Percentiles rank a stretch among this genome's conserved stretches.
phyloP scores from a whole-genome alignment of 1,284 basidiomycete genomes.

The Nidula niveotomentosa region DNA sequence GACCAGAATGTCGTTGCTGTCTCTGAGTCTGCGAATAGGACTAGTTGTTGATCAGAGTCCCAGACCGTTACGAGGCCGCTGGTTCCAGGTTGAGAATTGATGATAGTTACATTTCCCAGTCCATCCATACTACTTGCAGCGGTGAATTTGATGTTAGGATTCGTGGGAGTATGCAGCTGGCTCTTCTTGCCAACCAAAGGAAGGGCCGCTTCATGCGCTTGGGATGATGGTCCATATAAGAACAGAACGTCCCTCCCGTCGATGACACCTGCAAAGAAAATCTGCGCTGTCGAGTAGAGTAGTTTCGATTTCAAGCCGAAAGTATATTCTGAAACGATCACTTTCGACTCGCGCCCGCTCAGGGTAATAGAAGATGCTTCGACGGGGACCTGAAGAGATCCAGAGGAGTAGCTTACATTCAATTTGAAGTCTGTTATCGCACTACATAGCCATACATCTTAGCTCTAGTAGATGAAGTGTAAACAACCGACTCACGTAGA shows the following conservation, averaged over 20 bases:
- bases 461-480: no score
- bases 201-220: constrained; percentile 57
- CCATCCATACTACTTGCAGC: no score
- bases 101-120: no score
- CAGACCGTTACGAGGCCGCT: constrained; percentile 57
- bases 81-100: no score
- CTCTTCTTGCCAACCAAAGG: no score
- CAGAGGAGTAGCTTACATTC: constrained; percentile 50
- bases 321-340: constrained; percentile 65
- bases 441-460: constrained; percentile 25
- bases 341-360: constrained; percentile 66
- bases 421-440: constrained; percentile 51
- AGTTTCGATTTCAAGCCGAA: constrained; percentile 54
- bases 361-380: constrained; percentile 54
- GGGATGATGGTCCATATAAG: constrained; percentile 57
- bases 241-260: constrained; percentile 68
- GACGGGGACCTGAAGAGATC: constrained; percentile 52
- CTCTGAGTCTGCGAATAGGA: constrained; percentile 62
- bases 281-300: constrained; percentile 65
- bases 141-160: no score
- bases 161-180: no score
- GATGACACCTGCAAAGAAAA: constrained; percentile 68
- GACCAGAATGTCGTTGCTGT: constrained; percentile 59
- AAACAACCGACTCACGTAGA: constrained; percentile 49
- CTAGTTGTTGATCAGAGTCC: constrained; percentile 64